These are phyloP conservation scores for Quercus mongolica DNA, from an alignment of 306 rosid genomes.

Conservation along the genomic window DNA sequence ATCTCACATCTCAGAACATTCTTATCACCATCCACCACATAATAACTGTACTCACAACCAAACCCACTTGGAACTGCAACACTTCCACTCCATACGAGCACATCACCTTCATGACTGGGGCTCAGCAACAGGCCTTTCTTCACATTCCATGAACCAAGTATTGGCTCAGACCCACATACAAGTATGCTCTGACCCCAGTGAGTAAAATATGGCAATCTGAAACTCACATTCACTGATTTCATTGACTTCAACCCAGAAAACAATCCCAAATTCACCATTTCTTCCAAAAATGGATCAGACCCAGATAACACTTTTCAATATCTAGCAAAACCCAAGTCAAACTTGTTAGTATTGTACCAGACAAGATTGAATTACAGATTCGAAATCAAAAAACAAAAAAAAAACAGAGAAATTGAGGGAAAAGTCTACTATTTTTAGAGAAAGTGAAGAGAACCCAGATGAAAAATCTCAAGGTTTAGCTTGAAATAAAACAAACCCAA, in stretches of 20 bases:
- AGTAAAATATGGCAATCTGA: constrained; percentile 76
- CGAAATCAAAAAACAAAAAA: constrained; percentile 8
- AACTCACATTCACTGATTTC: constrained; percentile 67
- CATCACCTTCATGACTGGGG: constrained; percentile 66
- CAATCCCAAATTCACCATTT: constrained; percentile 64
- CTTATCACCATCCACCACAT: constrained; percentile 76
- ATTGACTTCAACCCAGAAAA: constrained; percentile 43
- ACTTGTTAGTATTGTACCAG: not conserved
- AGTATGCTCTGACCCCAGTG: constrained; percentile 89
- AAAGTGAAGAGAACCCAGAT: constrained; percentile 23
- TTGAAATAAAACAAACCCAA: not conserved
- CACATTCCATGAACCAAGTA: constrained; percentile 88
- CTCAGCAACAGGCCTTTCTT: constrained; percentile 72
- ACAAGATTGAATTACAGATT: not conserved
- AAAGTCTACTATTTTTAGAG: constrained; percentile 2
- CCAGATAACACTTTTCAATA: constrained; percentile 20
- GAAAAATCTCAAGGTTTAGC: constrained; percentile 3
- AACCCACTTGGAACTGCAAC: constrained; percentile 64
- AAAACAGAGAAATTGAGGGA: no score
- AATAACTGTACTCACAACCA: constrained; percentile 64
- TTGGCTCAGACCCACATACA: constrained; percentile 77
- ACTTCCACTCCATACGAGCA: constrained; percentile 80
- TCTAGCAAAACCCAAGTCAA: constrained; percentile 10
- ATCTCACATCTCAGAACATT: constrained; percentile 67
- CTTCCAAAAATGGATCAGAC: constrained; percentile 35